These are phyloP conservation scores for Thyridium curvatum DNA, from an alignment of 2,329 filamentous ascomycete genomes.

Conservation along the genomic window DNA sequence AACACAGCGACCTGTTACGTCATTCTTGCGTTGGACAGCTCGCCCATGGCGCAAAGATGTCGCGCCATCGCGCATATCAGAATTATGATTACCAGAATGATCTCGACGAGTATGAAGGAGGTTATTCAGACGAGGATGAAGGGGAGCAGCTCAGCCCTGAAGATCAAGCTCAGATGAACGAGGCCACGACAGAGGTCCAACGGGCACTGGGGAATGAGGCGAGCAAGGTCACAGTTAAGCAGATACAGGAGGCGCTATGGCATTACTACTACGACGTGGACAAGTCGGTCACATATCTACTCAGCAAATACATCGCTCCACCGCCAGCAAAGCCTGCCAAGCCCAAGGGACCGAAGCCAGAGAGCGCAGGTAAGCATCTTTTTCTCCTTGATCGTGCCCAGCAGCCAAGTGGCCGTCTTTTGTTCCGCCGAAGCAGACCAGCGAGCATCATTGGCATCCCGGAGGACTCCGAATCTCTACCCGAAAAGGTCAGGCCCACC, in stretches of 20 bases:
- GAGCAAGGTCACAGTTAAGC: constrained; percentile 47
- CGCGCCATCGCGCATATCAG: constrained; percentile 38
- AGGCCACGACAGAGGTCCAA: constrained; percentile 61
- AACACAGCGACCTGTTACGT: too few relatives aligned
- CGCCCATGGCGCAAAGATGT: constrained; percentile 24
- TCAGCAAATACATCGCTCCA: constrained; percentile 52
- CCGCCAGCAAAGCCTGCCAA: constrained; percentile 30
- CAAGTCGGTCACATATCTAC: constrained; percentile 76
- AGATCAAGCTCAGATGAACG: constrained; percentile 47
- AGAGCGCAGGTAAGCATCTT: constrained; percentile 4
- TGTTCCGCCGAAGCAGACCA: constrained; percentile 3
- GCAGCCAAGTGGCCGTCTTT: neutral
- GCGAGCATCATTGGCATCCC: neutral
- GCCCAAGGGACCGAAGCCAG: constrained; percentile 11
- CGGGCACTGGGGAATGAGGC: constrained; percentile 55
- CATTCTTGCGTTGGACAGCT: neutral
- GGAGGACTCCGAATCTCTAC: neutral
- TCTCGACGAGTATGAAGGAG: constrained; percentile 42
- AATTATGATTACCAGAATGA: constrained; percentile 46
- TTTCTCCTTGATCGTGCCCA: constrained; percentile 1
- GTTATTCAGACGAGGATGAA: constrained; percentile 33
- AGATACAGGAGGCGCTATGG: constrained; percentile 89
- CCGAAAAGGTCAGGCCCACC: constrained; percentile 1
- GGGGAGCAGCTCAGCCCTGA: constrained; percentile 40
- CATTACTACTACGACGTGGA: constrained; percentile 93